Conservation (phyloP, 202 grass and related monocot species). For the Zizania palustris region DNA sequence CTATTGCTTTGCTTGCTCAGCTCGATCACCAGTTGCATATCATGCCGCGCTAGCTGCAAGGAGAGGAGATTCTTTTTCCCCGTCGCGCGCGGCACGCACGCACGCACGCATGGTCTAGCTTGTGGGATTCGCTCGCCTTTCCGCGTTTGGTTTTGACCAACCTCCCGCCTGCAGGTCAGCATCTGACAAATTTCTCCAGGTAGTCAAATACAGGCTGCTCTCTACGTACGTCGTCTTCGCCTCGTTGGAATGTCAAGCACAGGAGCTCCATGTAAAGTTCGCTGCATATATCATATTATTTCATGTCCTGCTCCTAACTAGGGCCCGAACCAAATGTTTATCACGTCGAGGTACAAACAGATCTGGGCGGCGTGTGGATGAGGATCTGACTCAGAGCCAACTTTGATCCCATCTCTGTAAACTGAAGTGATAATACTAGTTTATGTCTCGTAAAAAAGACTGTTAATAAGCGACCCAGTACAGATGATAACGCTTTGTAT, state of each 20-base stretch:
- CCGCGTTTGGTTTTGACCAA: conserved; percentile 49
- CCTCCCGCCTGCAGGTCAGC: conserved; percentile 26
- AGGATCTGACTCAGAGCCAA: conserved; percentile 56
- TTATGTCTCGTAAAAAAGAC: too few relatives aligned
- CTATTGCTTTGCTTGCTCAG: not conserved
- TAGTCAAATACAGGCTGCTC: conserved; percentile 38
- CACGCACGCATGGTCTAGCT: conserved; percentile 36
- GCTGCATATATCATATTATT: too few relatives aligned
- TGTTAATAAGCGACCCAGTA: not conserved
- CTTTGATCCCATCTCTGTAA: not conserved
- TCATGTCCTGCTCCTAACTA: conserved; percentile 25
- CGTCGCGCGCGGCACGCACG: not conserved
- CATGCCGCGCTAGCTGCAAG: conserved; percentile 31
- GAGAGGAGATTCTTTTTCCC: conserved; percentile 44
- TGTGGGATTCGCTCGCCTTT: conserved; percentile 50
- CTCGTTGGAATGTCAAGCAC: not conserved
- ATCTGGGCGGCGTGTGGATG: too few relatives aligned
- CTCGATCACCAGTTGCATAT: conserved; percentile 28
- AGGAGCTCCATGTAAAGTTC: not conserved
- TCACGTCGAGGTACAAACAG: not conserved
- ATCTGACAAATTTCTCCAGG: conserved; percentile 7
- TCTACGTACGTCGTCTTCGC: not conserved
- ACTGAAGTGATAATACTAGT: too few relatives aligned
- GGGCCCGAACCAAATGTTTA: conserved; percentile 11
- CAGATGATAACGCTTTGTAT: conserved; percentile 17